Evolutionary conservation across 371 early-diverging fungal species (phyloP).

Genomic region (Umbelopsis sp.): DNA sequence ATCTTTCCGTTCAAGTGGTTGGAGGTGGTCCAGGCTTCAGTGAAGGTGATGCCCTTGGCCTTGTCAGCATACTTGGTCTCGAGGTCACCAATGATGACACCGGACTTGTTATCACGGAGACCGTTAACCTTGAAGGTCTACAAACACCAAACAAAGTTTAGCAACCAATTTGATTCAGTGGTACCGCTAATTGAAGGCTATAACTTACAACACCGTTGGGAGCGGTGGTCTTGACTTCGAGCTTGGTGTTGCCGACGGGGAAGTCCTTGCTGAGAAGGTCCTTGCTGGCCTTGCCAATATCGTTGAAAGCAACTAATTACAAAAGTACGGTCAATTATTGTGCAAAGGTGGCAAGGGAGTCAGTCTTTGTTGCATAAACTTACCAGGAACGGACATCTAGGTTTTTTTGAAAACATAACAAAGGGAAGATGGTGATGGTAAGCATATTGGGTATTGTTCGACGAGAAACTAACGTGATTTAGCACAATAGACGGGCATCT

Average conservation of each 20-base stretch:
- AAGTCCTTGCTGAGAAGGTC: slow-evolving; percentile 97
- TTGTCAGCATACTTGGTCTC: slow-evolving; percentile 96
- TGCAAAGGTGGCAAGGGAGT: background rate
- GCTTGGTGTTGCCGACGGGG: slow-evolving; percentile 92
- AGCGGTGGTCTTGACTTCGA: slow-evolving; percentile 96
- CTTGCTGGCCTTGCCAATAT: slow-evolving; percentile 94
- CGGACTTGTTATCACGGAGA: slow-evolving; percentile 91
- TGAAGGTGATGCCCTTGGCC: slow-evolving; percentile 90
- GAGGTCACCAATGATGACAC: slow-evolving; percentile 92
- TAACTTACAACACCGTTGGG: slow-evolving; percentile 90
- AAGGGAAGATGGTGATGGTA: background rate
- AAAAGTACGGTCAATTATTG: no score
- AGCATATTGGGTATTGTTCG: background rate
- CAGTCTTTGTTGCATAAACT: slow-evolving; percentile 3
- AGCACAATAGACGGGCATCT: background rate
- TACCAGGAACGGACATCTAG: slow-evolving; percentile 37
- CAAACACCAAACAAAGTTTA: background rate
- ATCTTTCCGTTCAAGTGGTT: slow-evolving; percentile 91
- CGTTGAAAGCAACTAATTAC: slow-evolving; percentile 74
- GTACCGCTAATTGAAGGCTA: background rate
- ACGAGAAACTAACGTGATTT: background rate
- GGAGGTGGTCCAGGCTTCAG: slow-evolving; percentile 93
- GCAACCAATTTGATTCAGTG: background rate
- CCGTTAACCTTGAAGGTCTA: slow-evolving; percentile 96
- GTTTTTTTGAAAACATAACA: background rate